Evolutionary conservation across 2,329 filamentous ascomycete species (phyloP), one percentile per base, ranked within the genome.

Genomic region (Fusarium proliferatum): DNA sequence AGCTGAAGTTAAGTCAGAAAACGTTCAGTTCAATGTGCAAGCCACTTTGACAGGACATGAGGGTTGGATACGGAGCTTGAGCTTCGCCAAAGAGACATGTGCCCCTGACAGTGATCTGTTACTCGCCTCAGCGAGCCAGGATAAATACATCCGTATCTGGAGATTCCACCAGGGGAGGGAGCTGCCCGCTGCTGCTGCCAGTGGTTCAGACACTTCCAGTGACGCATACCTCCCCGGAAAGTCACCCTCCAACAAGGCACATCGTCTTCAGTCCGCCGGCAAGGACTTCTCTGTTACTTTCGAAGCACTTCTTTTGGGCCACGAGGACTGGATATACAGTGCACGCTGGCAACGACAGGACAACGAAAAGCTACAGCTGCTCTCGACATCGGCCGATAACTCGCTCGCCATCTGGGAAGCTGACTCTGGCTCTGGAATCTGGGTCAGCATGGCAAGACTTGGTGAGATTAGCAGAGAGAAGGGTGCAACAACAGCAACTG

Each of bases 281-380:
- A 86, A 85, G 8, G 91, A 92, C 73, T 96, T 93, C 81, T 93
- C 93, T 11, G 87, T 97, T 63, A 97, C 95, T 0, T 98, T 99
- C 75, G 96, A 99, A 81, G 96, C 96, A 2, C 86, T 99, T 6
- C 88, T 99, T 10, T 89, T 99, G 6, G 96, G 96, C 13, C 96
- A 99, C 79, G 96, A 99, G 80, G 96, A 99, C 79, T 99, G 96
- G 96, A 96, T 99, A 64, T 98, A 97, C 82, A 97, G 93, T 63
- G 92, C 94, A 4, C 86, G 87, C 61, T 98, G 95, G 95, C 88
- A 89, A 67, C 86, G 86, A 11, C 81, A 85, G 48, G 78, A 83
- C 19, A 83, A 85, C 66, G 83, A 80, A 23, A 89, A 87, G 67
- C 86, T 93, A 17, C 94, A 93, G 75, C 88, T 98, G 13, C 88